Evolutionary conservation across 202 grass and related monocot species (phyloP).

Genomic region (Schoenoplectus triqueter): DNA sequence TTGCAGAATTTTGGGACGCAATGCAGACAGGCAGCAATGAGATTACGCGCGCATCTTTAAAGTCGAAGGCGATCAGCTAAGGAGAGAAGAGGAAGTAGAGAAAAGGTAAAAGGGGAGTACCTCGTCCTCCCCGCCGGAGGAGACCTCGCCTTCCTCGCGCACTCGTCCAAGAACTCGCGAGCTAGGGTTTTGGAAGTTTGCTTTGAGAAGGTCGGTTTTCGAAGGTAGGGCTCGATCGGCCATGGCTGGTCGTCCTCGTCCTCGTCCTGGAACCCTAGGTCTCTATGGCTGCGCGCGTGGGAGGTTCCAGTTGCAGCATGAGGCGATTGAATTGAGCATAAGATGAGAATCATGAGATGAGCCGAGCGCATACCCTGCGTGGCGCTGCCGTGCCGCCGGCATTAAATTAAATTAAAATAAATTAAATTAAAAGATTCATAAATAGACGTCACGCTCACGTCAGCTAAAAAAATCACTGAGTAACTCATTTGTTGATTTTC

Average conservation of each 20-base stretch:
- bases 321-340: too few relatives aligned
- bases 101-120: conserved; percentile 38
- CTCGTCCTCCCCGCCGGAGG: conserved; percentile 68
- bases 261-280: too few relatives aligned
- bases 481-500: too few relatives aligned
- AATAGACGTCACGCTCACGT: too few relatives aligned
- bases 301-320: too few relatives aligned
- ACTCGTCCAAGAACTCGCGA: background rate
- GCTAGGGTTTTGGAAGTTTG: background rate
- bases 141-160: conserved; percentile 86
- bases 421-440: too few relatives aligned
- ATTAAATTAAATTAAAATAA: too few relatives aligned
- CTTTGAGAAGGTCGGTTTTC: background rate
- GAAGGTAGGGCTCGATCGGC: conserved; percentile 1
- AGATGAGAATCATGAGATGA: too few relatives aligned
- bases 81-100: background rate
- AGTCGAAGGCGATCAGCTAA: conserved; percentile 6
- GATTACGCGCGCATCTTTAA: background rate
- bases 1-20: background rate
- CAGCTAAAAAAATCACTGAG: too few relatives aligned
- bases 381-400: too few relatives aligned
- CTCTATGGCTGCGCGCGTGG: too few relatives aligned
- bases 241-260: background rate
- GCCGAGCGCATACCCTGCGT: too few relatives aligned
- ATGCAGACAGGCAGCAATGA: background rate